Base-by-base conservation (phyloP, 495 filamentous ascomycete species). In the Immersiella caudata region DNA sequence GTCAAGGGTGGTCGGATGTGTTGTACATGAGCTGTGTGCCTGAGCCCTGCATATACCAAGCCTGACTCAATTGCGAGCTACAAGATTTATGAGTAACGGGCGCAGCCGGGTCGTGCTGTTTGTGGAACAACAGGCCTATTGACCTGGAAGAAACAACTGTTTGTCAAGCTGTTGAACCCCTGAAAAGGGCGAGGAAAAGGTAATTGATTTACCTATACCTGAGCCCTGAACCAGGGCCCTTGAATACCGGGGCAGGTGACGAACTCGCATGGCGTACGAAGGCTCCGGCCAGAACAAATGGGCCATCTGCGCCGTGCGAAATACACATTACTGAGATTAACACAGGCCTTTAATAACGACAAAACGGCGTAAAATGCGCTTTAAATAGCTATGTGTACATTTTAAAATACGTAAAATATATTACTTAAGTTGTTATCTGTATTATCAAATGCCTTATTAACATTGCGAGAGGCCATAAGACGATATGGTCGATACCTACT, bases 1-100 rank as follows among this genome's bases (percentile, higher is more conserved):
- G 33, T n/a, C 33, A 50, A 59, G 25, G 55, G 11, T n/a, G 61
- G 22, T 0, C 7, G 26, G 62, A 33, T 27, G 26, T 65, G 36
- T 40, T 65, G 51, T 65, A 49, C 51, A 35, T 56, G 29, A 27
- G 21, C 5, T 58, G 35, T 57, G 63, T 57, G 11, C 33, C 50
- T 57, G 22, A 8, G 26, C 54, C 29, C 51, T 25, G 63, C 33
- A 56, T 58, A 21, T 52, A 65, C 11, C 12, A 16, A n/a, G 60
- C 40, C 20, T 22, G 21, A 35, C 24, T 35, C 46, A 55, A 24
- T 20, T 9, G 26, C 21, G 25, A n/a, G 25, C 55, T 26, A 24
- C 55, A 26, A 25, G 18, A 21, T 2, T 27, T 18, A n/a, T 14
- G 29, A 26, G n/a, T 20, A n/a, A 56, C 25, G 21, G 20, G 20